Evolutionary conservation across 163 green algal species (phyloP).

Genomic region (Scenedesmus sp.): DNA sequence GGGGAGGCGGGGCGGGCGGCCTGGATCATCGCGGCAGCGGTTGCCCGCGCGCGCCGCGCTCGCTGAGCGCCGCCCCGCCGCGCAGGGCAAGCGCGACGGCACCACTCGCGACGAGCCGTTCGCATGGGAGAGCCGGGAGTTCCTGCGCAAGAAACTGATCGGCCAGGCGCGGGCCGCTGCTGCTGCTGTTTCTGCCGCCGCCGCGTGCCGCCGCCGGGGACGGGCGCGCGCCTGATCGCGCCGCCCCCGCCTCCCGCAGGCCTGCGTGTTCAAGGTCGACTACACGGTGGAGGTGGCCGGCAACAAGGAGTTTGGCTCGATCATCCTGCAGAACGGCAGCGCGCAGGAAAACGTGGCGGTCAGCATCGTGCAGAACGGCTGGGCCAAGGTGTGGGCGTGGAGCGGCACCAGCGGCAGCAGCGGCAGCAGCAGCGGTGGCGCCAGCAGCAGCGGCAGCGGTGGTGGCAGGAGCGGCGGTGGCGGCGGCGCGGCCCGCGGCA

Average conservation of each 20-base stretch:
- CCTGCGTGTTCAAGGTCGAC: constrained; percentile 90
- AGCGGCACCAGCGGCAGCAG: neutral
- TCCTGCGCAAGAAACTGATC: constrained; percentile 87
- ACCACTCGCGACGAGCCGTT: constrained; percentile 89
- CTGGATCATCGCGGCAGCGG: too few relatives aligned
- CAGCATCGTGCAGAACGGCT: constrained; percentile 74
- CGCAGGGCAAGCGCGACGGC: constrained; percentile 89
- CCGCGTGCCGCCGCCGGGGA: too few relatives aligned
- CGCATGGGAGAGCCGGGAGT: constrained; percentile 92
- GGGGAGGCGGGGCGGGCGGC: too few relatives aligned
- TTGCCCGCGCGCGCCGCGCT: too few relatives aligned
- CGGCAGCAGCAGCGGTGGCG: neutral
- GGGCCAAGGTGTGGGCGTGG: constrained; percentile 74
- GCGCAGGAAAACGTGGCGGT: constrained; percentile 79
- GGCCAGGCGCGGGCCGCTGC: constrained; percentile 76
- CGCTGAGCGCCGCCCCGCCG: too few relatives aligned
- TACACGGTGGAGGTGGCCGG: constrained; percentile 87
- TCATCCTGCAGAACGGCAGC: constrained; percentile 70
- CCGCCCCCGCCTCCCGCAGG: constrained; percentile 38
- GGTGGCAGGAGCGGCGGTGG: too few relatives aligned
- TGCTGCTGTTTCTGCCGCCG: neutral
- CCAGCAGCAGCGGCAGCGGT: too few relatives aligned
- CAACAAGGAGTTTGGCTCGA: constrained; percentile 91
- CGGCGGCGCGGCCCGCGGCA: too few relatives aligned
- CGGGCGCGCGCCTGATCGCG: too few relatives aligned